Base-by-base conservation (phyloP, 2,329 filamentous ascomycete genomes). In the Emmonsiellopsis sp. region DNA sequence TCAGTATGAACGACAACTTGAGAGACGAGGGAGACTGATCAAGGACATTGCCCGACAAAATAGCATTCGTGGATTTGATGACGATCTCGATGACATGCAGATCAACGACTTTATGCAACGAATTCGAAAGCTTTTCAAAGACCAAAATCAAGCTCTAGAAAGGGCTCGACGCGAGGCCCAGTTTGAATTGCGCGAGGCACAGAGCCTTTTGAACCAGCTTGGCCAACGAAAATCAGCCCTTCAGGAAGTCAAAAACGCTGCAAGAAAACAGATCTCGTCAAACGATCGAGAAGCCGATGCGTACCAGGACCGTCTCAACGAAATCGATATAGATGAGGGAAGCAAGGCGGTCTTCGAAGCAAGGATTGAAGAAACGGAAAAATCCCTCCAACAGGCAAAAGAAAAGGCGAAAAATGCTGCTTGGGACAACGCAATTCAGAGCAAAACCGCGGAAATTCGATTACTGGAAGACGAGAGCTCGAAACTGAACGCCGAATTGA, bases 281-380 rank as follows among this genome's bases (percentile, higher is more conserved):
- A 90, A 93, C 60, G 89, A 95, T 55, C 83, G 79, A 63, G 86
- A 86, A 52, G 81, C 85, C 6, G 71, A 71, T 3, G 72, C 74
- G 1, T 76, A 91, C 35, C 88, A 95, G 64, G 78, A 74, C 46
- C 82, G 86, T 34, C 75, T 89, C 34, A 79, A 85, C 61, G 75
- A 76, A n/a, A 85, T 98, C 53, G 80, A 86, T 37, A 79, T 91
- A 32, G 92, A 98, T 61, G 92, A 97, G 71, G 91, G 91, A 3
- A 81, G 82, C 34, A 88, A 89, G 67, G 86, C 87, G 30, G 76
- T 87, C 3, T 76, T 96, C 6, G 86, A 93, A 62, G 81, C 84
- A 13, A 84, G 86, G 51, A 80, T 87, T 48, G 80, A 82, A 38
- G 87, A 93, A 40, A 77, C 87, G 0, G 80, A 86, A 56, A 73